These are phyloP conservation scores for Cylindrotheca fusiformis DNA, from an alignment of 108 stramenopile genomes.

Conservation along the genomic window DNA sequence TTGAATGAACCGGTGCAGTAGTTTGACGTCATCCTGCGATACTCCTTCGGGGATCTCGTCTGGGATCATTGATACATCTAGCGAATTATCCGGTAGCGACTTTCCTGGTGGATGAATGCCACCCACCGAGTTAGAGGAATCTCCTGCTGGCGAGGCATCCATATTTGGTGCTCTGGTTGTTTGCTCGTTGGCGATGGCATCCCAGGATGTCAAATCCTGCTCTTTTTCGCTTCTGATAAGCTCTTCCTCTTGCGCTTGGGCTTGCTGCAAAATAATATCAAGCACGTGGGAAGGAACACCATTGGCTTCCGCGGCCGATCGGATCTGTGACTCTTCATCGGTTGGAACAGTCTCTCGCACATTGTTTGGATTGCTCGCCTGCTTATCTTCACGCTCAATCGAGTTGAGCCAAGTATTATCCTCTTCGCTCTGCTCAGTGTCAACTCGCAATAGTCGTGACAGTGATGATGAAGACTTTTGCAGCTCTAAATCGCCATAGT, in stretches of 20 bases:
- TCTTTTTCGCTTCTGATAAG: background rate
- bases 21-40: conserved; percentile 25
- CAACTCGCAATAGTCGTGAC: background rate
- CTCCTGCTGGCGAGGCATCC: too few relatives aligned
- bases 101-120: too few relatives aligned
- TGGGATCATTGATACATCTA: background rate
- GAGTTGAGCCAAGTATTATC: background rate
- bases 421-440: background rate
- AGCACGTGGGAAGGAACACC: conserved; percentile 14
- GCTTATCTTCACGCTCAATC: background rate
- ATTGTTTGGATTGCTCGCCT: background rate
- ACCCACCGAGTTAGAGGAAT: too few relatives aligned
- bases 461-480: background rate
- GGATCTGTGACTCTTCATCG: conserved; percentile 1
- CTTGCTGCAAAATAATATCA: conserved; percentile 16
- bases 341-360: background rate
- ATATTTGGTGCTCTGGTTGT: too few relatives aligned
- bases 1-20: conserved; percentile 37
- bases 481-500: background rate
- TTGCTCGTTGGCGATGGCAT: too few relatives aligned
- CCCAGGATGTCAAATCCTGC: background rate
- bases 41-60: conserved; percentile 33
- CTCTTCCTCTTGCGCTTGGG: background rate
- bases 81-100: too few relatives aligned
- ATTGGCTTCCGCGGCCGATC: conserved; percentile 3